These are phyloP conservation scores for Leccinum longicurvipes DNA, from an alignment of 768 basidiomycete species.

Conservation along the genomic window DNA sequence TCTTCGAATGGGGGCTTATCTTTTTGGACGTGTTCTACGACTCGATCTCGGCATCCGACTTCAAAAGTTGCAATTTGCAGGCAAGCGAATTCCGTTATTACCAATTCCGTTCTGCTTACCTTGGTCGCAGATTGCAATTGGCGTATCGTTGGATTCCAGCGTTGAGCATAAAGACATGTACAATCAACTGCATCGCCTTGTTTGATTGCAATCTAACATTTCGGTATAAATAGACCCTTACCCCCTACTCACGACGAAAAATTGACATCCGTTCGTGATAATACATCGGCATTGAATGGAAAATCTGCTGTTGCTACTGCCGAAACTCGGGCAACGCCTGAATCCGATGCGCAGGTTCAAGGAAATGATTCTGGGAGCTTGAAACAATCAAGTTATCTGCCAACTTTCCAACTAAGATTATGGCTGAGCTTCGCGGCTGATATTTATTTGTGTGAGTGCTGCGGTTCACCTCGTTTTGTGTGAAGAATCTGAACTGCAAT, in stretches of 20 bases:
- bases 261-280: neutral
- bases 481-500: slow-evolving; percentile 6
- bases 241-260: slow-evolving; percentile 8
- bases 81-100: slow-evolving; percentile 30
- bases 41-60: slow-evolving; percentile 60
- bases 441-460: slow-evolving; percentile 52
- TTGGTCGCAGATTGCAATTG: slow-evolving; percentile 20
- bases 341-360: neutral
- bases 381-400: neutral
- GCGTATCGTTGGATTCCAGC: slow-evolving; percentile 25
- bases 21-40: slow-evolving; percentile 71
- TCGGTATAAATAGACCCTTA: slow-evolving; percentile 18
- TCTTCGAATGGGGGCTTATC: slow-evolving; percentile 87
- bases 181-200: slow-evolving; percentile 41
- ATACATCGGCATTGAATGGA: neutral
- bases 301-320: neutral
- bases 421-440: slow-evolving; percentile 40
- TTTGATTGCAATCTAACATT: slow-evolving; percentile 24
- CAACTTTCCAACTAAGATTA: slow-evolving; percentile 4
- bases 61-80: slow-evolving; percentile 51
- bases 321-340: neutral
- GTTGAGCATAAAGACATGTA: slow-evolving; percentile 41
- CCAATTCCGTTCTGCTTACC: neutral
- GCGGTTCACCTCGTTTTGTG: neutral
- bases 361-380: neutral